phyloP scores from a whole-genome alignment of 768 basidiomycete genomes.

The Wakefieldia striispora region DNA sequence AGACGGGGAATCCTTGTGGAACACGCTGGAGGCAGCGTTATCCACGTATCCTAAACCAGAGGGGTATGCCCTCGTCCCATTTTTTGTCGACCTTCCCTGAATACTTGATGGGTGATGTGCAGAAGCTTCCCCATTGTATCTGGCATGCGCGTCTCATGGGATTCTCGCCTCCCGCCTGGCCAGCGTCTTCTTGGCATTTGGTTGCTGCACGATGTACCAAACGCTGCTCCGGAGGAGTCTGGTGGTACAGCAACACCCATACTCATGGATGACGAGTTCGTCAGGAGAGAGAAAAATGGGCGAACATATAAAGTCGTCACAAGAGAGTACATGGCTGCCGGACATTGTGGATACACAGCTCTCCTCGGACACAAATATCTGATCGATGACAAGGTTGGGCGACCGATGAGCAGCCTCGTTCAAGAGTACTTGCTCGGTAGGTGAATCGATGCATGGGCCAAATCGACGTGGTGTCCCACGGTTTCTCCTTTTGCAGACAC shows the following conservation, averaged over 20 bases:
- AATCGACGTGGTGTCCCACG: no score
- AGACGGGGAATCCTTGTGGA: constrained; percentile 74
- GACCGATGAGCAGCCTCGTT: constrained; percentile 71
- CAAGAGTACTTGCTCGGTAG: constrained; percentile 76
- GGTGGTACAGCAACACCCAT: constrained; percentile 18
- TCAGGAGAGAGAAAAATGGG: constrained; percentile 44
- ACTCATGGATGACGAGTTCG: constrained; percentile 44
- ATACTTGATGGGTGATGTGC: no score
- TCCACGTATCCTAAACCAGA: constrained; percentile 83
- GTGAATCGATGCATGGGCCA: no score
- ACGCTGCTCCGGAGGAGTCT: constrained; percentile 8
- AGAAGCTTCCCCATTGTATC: constrained; percentile 88
- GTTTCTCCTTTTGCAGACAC: no score
- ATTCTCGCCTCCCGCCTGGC: constrained; percentile 65
- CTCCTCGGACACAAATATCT: constrained; percentile 62
- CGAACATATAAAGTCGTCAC: constrained; percentile 73
- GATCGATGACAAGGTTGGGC: constrained; percentile 77
- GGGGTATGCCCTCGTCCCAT: constrained; percentile 46
- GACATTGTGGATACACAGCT: constrained; percentile 74
- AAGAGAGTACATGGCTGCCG: constrained; percentile 75
- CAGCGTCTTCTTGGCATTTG: constrained; percentile 69
- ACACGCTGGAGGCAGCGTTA: constrained; percentile 67
- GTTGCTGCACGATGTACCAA: constrained; percentile 39
- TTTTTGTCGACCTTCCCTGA: no score
- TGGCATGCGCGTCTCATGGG: constrained; percentile 79